phyloP scores from a whole-genome alignment of 345 rosid species.

The Sonneratia caseolaris region DNA sequence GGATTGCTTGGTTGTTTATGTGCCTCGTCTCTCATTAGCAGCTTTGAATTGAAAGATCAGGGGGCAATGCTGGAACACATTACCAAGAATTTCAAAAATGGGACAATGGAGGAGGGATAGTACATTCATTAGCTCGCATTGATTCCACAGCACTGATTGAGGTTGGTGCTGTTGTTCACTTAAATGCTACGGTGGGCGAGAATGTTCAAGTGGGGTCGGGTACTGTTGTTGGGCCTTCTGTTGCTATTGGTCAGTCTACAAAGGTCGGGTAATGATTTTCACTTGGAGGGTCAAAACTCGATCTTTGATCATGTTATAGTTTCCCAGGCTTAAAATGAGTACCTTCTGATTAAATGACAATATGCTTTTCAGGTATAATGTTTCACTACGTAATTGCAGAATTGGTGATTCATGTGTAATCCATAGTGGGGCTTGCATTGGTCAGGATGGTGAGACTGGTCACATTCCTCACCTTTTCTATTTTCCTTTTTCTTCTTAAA shows the following conservation, averaged over 20 bases:
- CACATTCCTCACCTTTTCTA: neutral
- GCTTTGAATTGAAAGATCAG: conserved; percentile 20
- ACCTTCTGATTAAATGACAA: neutral
- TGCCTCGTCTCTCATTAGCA: neutral
- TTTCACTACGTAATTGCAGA: conserved; percentile 51
- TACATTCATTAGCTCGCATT: conserved; percentile 48
- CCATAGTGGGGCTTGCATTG: conserved; percentile 73
- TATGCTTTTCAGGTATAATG: conserved; percentile 41
- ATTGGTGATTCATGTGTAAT: conserved; percentile 60
- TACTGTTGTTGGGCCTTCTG: conserved; percentile 55
- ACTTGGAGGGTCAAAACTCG: neutral
- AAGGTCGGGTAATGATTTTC: conserved; percentile 37
- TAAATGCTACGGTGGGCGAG: conserved; percentile 42
- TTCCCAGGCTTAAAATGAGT: neutral
- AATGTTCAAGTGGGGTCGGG: conserved; percentile 59
- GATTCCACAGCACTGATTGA: conserved; percentile 48
- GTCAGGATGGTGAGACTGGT: conserved; percentile 68
- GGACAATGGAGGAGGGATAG: conserved; percentile 56
- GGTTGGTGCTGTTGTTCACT: conserved; percentile 53
- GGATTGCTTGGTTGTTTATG: neutral
- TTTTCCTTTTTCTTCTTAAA: neutral
- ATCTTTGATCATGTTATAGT: neutral
- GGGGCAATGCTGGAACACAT: conserved; percentile 14
- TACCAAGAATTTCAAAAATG: conserved; percentile 32
- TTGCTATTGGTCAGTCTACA: conserved; percentile 43